These are phyloP conservation scores for Oryza officinalis DNA, from an alignment of 176 grass and related monocot species.

Conservation along the genomic window DNA sequence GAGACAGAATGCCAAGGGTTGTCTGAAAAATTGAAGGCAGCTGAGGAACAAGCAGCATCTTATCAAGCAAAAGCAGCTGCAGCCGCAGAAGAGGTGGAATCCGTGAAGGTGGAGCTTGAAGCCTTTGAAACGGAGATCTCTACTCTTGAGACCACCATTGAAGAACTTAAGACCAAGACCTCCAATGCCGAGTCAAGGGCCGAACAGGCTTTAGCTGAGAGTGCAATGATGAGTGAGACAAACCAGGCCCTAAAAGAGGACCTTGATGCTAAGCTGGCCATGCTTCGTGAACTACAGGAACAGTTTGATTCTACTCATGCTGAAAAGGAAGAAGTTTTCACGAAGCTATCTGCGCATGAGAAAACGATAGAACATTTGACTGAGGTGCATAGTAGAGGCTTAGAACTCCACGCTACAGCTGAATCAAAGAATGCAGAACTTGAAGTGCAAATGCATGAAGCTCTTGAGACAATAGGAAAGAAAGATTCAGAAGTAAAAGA, in stretches of 20 bases:
- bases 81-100: constrained; percentile 59
- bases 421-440: constrained; percentile 55
- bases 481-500: constrained; percentile 60
- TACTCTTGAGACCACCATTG: constrained; percentile 58
- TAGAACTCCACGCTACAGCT: constrained; percentile 55
- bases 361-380: constrained; percentile 52
- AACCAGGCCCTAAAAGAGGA: constrained; percentile 62
- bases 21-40: constrained; percentile 52
- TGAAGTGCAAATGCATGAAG: constrained; percentile 56
- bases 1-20: constrained; percentile 53
- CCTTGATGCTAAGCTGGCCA: constrained; percentile 55
- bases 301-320: constrained; percentile 51
- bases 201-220: constrained; percentile 54
- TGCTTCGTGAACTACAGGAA: constrained; percentile 63
- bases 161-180: constrained; percentile 54
- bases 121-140: constrained; percentile 67
- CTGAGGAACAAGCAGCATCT: constrained; percentile 54
- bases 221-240: constrained; percentile 41
- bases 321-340: constrained; percentile 54
- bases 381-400: constrained; percentile 50
- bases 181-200: constrained; percentile 58
- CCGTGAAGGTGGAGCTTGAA: constrained; percentile 77
- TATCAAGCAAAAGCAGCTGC: constrained; percentile 57
- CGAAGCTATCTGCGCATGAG: constrained; percentile 49
- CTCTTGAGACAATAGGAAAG: constrained; percentile 43